Evolutionary conservation across 441 rosid species (phyloP).

Genomic region (Pelargonium citronellum): DNA sequence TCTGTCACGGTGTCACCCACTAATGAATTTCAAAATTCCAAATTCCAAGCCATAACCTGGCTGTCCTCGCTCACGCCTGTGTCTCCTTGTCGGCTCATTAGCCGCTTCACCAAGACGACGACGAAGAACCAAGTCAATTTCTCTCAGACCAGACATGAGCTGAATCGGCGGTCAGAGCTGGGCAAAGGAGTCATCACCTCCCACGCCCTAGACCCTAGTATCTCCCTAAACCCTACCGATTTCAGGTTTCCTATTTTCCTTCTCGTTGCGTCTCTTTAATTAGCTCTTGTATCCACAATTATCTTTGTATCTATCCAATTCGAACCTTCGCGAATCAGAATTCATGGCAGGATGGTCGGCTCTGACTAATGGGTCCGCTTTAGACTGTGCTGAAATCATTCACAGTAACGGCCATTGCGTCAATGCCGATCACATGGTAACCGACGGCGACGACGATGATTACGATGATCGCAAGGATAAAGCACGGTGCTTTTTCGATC

Average conservation of each 20-base stretch:
- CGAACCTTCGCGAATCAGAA: neutral
- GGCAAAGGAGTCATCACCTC: neutral
- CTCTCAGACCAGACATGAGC: neutral
- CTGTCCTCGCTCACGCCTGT: neutral
- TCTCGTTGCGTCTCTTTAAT: neutral
- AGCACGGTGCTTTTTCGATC: slow-evolving; percentile 44
- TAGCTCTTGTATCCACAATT: neutral
- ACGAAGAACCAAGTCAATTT: neutral
- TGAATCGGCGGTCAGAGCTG: neutral
- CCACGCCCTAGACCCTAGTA: neutral
- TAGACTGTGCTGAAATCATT: slow-evolving; percentile 25
- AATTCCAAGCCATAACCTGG: slow-evolving; percentile 4
- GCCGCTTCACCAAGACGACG: neutral
- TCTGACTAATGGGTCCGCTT: slow-evolving; percentile 34
- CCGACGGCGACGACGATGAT: slow-evolving; percentile 21
- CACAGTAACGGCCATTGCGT: slow-evolving; percentile 20
- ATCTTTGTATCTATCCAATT: neutral
- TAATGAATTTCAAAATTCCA: slow-evolving; percentile 1
- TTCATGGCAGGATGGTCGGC: slow-evolving; percentile 56
- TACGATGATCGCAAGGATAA: slow-evolving; percentile 30
- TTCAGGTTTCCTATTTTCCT: neutral
- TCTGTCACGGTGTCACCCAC: neutral
- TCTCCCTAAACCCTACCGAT: too few species aligned
- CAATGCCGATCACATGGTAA: slow-evolving; percentile 20
- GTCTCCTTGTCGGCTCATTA: neutral